A percentile compares a stretch with the other conserved stretches of the same genome.
These are phyloP conservation scores for Solanum paucissectum DNA, from an alignment of 257 asterid species.

Conservation along the genomic window DNA sequence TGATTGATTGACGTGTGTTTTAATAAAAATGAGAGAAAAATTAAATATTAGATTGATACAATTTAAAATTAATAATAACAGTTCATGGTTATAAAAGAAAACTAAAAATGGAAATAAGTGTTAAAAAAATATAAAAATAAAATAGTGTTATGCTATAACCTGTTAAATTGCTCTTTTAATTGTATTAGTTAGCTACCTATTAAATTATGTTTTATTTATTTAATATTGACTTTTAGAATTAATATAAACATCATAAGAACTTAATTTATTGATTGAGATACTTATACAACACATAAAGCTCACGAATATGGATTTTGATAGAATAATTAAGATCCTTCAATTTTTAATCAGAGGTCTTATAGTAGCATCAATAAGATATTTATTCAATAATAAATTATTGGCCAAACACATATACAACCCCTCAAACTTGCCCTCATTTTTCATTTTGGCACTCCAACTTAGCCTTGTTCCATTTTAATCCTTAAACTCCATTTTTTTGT, in stretches of 20 bases:
- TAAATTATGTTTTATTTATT: no score
- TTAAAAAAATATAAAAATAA: no score
- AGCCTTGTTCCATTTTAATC: no score
- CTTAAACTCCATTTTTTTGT: no score
- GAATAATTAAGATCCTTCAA: fast-evolving
- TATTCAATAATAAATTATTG: background rate
- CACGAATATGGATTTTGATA: background rate
- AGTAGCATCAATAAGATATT: background rate
- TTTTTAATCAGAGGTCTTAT: background rate
- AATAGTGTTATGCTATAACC: background rate
- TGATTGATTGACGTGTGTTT: background rate
- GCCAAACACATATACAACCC: no score
- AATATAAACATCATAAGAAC: background rate
- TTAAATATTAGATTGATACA: no score
- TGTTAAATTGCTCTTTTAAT: no score
- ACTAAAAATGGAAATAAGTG: background rate
- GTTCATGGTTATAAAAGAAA: background rate
- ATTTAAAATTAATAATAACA: background rate
- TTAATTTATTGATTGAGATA: no score
- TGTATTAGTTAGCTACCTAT: no score
- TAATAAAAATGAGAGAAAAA: no score
- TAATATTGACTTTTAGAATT: background rate
- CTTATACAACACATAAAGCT: background rate
- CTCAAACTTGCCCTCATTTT: no score
- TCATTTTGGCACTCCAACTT: no score